Conservation (phyloP, 441 rosid species). For the Adansonia grandidieri region DNA sequence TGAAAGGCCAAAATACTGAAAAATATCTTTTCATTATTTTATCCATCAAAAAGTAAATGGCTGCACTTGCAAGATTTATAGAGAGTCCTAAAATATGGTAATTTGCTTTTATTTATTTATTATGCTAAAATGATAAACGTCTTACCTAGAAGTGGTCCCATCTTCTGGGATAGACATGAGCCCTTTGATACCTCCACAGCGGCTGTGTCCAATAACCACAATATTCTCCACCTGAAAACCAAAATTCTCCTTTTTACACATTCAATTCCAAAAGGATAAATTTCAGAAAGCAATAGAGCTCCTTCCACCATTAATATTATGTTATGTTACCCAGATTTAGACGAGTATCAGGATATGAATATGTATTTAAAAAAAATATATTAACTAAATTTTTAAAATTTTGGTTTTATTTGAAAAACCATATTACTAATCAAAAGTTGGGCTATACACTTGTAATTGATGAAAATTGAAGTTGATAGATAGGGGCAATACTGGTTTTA, state of each 20-base stretch:
- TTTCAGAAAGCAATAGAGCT: not conserved
- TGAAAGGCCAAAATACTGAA: not conserved
- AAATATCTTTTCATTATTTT: not conserved
- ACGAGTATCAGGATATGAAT: no score
- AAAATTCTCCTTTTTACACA: slow-evolving; percentile 12
- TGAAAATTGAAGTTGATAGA: no score
- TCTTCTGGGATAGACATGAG: slow-evolving; percentile 87
- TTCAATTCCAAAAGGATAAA: not conserved
- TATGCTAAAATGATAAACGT: no score
- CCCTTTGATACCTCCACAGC: slow-evolving; percentile 95
- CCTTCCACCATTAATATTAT: no score
- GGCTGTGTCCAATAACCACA: slow-evolving; percentile 87
- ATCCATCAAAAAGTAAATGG: not conserved
- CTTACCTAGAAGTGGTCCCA: slow-evolving; percentile 64
- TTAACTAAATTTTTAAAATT: no score
- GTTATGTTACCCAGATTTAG: no score
- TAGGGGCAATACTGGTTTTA: no score
- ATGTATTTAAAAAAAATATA: no score
- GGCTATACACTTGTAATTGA: no score
- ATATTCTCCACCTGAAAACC: slow-evolving; percentile 84
- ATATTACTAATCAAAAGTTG: no score
- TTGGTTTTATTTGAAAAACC: no score
- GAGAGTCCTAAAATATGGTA: not conserved
- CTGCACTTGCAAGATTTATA: not conserved
- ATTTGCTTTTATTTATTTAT: not conserved